Evolutionary conservation across 495 filamentous ascomycete species (phyloP).

Genomic region (Apodospora peruviana): DNA sequence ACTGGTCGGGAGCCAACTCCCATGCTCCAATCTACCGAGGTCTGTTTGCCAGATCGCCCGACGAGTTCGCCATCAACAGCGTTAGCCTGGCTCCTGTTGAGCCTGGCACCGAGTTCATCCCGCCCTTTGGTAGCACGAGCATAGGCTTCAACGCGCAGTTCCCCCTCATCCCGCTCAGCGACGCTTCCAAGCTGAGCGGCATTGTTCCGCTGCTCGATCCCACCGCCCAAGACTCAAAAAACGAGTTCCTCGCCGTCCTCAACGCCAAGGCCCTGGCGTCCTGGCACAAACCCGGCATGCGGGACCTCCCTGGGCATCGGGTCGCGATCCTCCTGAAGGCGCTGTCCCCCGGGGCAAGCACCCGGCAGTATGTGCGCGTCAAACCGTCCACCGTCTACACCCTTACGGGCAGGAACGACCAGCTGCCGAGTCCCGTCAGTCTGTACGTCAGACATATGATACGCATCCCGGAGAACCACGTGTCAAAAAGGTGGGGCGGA

Average conservation of each 20-base stretch:
- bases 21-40: background rate
- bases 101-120: background rate
- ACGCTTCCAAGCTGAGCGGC: background rate
- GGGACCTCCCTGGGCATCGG: too few species aligned
- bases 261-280: background rate
- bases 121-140: background rate
- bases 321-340: background rate
- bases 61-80: background rate
- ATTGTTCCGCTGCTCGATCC: background rate
- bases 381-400: background rate
- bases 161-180: background rate
- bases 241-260: constrained; percentile 1
- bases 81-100: background rate
- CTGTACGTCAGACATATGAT: background rate
- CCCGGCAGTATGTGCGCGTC: background rate
- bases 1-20: background rate
- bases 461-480: background rate
- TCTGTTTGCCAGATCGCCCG: background rate
- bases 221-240: background rate
- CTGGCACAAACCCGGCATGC: background rate
- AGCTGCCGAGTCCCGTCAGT: background rate
- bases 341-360: background rate
- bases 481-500: background rate
- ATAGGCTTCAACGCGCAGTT: background rate
- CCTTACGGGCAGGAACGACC: background rate